Evolutionary conservation across 1,139 yeast species (phyloP), one percentile per base, ranked within the genome.

Genomic region (Meyerozyma guilliermondii): DNA sequence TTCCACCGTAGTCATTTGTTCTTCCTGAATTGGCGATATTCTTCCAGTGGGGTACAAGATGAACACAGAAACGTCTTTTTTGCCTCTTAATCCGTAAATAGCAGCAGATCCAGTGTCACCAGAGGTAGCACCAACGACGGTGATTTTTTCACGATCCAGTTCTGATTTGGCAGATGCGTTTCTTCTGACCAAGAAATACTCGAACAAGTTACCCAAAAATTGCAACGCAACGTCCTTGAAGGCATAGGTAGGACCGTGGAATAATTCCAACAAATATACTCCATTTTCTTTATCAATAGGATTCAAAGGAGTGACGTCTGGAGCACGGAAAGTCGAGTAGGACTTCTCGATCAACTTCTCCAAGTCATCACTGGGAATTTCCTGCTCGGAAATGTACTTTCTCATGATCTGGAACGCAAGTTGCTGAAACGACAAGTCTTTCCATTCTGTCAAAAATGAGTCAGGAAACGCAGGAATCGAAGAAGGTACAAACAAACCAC

Each of bases 21-120:
- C 89, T 70, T 92, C 99, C 71, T 92, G 99, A 49, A 92, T 86
- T 39, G 97, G 97, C 30, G 98, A 89, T 43, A 92, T 94, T 63
- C 98, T 83, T 38, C 98, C 98, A 11, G 95, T 88, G 55, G 99
- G 99, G 60, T 91, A 92, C 53, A 94, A 73, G 51, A 92, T 92
- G 65, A 92, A 94, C 27, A 92, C 98, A 34, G 95, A 86, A 24
- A 92, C 96, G 62, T 94, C 98, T 66, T 89, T 86, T 70, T 92
- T 92, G 61, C 95, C 95, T 68, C 98, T 79, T 54, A 92, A 78
- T 44, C 99, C 99, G 67, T 92, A 92, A 52, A 92, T 92, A 48
- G 99, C 98, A 42, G 99, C 99, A 39, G 96, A 87, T 42, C 99
- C 99, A 39, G 99, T 92, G 61, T 92, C 99, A 57, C 99, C 99